Conservation (phyloP, 768 basidiomycete species). For the Phanerochaete sordida region DNA sequence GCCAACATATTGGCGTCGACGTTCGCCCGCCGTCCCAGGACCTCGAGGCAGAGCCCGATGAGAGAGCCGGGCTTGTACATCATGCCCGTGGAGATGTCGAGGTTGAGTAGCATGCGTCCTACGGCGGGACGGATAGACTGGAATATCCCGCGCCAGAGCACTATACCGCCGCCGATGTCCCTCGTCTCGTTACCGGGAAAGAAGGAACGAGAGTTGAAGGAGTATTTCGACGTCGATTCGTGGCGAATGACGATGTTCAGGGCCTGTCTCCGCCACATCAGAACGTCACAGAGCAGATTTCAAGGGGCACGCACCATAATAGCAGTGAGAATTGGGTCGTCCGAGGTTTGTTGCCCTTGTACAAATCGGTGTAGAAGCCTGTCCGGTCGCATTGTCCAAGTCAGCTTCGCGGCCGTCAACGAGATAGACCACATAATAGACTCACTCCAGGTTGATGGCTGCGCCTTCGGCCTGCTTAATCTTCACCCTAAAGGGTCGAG, state of each 20-base stretch:
- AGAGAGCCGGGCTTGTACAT: constrained; percentile 70
- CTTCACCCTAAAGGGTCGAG: constrained; percentile 61
- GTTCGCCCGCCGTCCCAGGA: constrained; percentile 34
- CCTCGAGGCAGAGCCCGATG: constrained; percentile 54
- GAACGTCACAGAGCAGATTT: too few relatives aligned
- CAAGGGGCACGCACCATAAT: constrained; percentile 51
- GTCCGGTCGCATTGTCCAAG: too few relatives aligned
- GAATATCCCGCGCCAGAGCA: constrained; percentile 79
- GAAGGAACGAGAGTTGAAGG: constrained; percentile 74
- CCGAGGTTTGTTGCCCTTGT: constrained; percentile 66
- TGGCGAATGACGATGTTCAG: constrained; percentile 74
- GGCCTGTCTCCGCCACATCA: too few relatives aligned
- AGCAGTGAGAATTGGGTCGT: constrained; percentile 64
- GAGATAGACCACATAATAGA: too few relatives aligned
- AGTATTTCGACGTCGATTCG: constrained; percentile 64
- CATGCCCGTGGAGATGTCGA: constrained; percentile 74
- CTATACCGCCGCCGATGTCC: constrained; percentile 58
- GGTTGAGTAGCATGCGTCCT: constrained; percentile 65
- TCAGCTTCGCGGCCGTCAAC: constrained; percentile 62
- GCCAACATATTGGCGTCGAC: constrained; percentile 33
- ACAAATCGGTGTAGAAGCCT: too few relatives aligned
- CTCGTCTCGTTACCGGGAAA: constrained; percentile 56
- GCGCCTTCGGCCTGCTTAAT: constrained; percentile 65
- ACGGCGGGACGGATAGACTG: constrained; percentile 72
- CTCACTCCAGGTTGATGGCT: constrained; percentile 83